Conservation (phyloP, 495 filamentous ascomycete genomes). For the Aspergillus haitiensis region DNA sequence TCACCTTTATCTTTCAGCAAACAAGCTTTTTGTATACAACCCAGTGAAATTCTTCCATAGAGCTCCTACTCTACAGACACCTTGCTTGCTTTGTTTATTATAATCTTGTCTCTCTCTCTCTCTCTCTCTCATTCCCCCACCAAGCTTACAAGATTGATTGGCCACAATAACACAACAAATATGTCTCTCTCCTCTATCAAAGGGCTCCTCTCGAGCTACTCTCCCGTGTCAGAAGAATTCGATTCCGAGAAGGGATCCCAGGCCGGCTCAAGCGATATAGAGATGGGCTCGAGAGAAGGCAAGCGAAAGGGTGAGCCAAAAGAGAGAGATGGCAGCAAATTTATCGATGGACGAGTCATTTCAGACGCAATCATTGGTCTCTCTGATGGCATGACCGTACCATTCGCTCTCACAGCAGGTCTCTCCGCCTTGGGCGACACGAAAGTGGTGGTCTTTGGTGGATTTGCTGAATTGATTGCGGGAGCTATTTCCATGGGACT, state of each 20-base stretch:
- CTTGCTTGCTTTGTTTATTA: too few relatives aligned
- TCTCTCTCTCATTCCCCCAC: background rate
- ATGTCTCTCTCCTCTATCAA: constrained; percentile 43
- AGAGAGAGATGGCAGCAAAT: constrained; percentile 16
- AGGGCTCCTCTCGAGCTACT: constrained; percentile 42
- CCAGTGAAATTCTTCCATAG: too few relatives aligned
- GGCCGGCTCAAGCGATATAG: constrained; percentile 23
- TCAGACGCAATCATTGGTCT: constrained; percentile 62
- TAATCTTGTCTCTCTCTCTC: background rate
- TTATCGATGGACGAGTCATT: constrained; percentile 52
- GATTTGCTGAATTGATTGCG: constrained; percentile 58
- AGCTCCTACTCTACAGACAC: too few relatives aligned
- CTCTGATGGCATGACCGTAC: constrained; percentile 61
- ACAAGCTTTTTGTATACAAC: too few relatives aligned
- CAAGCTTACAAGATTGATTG: background rate
- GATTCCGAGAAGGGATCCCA: constrained; percentile 41
- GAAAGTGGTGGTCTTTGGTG: constrained; percentile 58
- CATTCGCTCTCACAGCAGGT: constrained; percentile 59
- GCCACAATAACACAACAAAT: background rate
- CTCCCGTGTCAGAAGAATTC: constrained; percentile 35
- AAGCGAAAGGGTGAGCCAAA: constrained; percentile 21
- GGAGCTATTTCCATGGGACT: constrained; percentile 61
- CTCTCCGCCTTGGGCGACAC: constrained; percentile 55
- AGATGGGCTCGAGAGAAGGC: constrained; percentile 24
- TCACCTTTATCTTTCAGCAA: too few relatives aligned